Conservation (phyloP, 2,329 filamentous ascomycete species). For the Fusarium dimerum region DNA sequence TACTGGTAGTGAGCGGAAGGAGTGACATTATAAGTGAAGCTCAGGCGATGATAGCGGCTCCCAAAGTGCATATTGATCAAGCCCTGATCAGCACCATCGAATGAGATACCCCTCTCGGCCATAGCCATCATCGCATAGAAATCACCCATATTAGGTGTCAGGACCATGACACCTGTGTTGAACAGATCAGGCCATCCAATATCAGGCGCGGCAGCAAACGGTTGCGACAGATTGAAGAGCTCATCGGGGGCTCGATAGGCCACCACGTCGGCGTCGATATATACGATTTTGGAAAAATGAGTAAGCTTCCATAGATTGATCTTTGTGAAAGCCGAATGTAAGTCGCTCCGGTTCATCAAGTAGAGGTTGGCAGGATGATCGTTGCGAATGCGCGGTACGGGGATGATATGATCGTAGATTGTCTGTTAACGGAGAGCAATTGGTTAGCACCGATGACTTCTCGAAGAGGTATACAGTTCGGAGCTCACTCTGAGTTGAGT, state of each 20-base stretch:
- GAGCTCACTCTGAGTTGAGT: conserved; percentile 71
- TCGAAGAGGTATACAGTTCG: background rate
- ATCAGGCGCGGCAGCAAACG: conserved; percentile 78
- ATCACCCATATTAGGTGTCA: conserved; percentile 83
- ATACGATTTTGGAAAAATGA: conserved; percentile 90
- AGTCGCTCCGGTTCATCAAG: conserved; percentile 87
- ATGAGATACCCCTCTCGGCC: conserved; percentile 85
- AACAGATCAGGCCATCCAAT: conserved; percentile 98
- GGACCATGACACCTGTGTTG: conserved; percentile 96
- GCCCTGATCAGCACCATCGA: conserved; percentile 96
- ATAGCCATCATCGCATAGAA: conserved; percentile 84
- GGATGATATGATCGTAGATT: conserved; percentile 86
- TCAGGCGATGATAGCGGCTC: conserved; percentile 79
- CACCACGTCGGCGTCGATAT: conserved; percentile 93
- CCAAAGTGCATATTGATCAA: conserved; percentile 93
- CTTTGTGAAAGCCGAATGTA: conserved; percentile 94
- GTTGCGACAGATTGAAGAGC: conserved; percentile 68
- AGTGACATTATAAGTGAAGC: conserved; percentile 96
- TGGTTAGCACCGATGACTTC: conserved; percentile 6
- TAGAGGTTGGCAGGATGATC: conserved; percentile 77
- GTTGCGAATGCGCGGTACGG: conserved; percentile 79
- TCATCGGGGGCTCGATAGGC: conserved; percentile 89
- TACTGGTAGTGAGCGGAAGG: conserved; percentile 98
- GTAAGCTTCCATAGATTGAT: conserved; percentile 90
- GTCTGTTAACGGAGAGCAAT: conserved; percentile 47